Base-by-base conservation (phyloP, 148 eudicot species). In the Limonium bicolor region DNA sequence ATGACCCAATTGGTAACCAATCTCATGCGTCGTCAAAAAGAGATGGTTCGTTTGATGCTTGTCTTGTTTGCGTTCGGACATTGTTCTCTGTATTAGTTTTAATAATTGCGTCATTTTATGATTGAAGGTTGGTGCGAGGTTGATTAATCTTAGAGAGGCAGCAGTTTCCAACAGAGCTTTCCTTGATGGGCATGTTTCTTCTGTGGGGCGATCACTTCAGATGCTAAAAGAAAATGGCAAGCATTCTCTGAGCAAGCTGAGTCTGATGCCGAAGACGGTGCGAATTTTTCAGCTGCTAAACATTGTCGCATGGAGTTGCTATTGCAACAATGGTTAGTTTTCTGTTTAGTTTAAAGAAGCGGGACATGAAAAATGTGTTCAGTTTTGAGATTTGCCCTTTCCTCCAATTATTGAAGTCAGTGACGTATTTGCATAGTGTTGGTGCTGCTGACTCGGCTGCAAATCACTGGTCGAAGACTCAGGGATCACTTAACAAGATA, bases 181-280 rank as follows among this genome's bases (percentile, higher is more conserved):
- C 66, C 63, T 90, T 65, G 94, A 81, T 36, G 76, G 76, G 20
- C 95, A 81, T 56, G 72, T 76, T 52, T 65, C 94, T 17, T 68
- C 77, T 6, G 52, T 85, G 62, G 82, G 32, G 68, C 74, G 11
- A 66, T 90, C 27, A 85, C 99, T 51, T 55, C 74, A 24, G 92
- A 80, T 60, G 78, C 94, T 17, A 90, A 90, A 63, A 63, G 99
- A 58, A 90, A 90, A 68, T 90, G 95, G 99, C 74, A 81, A 35
- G 74, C 77, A 50, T 85, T 70, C 48, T 75, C 72, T 40, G 27
- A 32, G 45, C 82, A 76, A 54, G 93, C 88, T 36, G 88, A 73
- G 43, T 61, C 48, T 50, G 67, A 55, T 57, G 67, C 72, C 7
- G 78, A 62, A 49, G 95, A 85, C 27, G 56, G 46, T 73, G 82